Evolutionary conservation across 2,329 filamentous ascomycete species (phyloP).

Genomic region (Fusarium irregulare): DNA sequence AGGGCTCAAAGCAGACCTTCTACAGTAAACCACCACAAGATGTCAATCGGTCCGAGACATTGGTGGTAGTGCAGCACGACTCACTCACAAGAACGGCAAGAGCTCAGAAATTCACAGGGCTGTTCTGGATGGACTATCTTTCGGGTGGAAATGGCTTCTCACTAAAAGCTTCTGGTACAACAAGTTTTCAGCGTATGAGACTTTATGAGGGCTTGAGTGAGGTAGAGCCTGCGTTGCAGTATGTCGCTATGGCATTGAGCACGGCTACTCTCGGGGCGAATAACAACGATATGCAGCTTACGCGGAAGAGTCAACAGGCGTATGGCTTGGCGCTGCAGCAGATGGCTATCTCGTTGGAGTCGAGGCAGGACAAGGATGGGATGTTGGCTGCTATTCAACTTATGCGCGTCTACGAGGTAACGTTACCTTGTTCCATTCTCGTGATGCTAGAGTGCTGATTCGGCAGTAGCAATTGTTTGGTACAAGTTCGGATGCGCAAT

Average conservation of each 20-base stretch:
- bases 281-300: conserved; percentile 2
- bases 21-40: neutral
- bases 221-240: conserved; percentile 1
- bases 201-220: neutral
- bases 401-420: conserved; percentile 20
- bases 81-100: neutral
- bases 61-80: neutral
- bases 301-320: conserved; percentile 1
- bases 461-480: conserved; percentile 5
- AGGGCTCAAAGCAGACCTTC: neutral
- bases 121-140: conserved; percentile 24
- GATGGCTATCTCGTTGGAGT: neutral
- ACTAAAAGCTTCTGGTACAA: conserved; percentile 1
- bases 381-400: conserved; percentile 16
- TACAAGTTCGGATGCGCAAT: fast-evolving
- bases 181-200: neutral
- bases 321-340: conserved; percentile 19
- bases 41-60: neutral
- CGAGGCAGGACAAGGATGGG: neutral
- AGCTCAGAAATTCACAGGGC: conserved; percentile 17
- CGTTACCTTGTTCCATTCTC: fast-evolving
- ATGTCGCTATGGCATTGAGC: conserved; percentile 20
- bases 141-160: conserved; percentile 16
- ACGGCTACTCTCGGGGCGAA: conserved; percentile 6
- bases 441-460: neutral